Evolutionary conservation across 257 asterid species (phyloP).

Genomic region (Jacaranda copaia): DNA sequence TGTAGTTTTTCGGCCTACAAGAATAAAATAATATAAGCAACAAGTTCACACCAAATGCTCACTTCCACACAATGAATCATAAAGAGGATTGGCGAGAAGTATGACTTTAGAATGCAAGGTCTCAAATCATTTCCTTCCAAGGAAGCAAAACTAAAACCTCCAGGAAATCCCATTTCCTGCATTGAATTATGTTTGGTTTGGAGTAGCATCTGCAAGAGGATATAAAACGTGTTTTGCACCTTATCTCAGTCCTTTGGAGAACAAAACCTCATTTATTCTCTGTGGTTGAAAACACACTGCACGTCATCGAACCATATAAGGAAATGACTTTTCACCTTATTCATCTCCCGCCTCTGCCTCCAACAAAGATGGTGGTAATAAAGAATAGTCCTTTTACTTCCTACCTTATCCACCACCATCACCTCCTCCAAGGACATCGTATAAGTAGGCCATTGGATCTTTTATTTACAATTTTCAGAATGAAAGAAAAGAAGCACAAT

Average conservation of each 20-base stretch:
- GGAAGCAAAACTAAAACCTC: background rate
- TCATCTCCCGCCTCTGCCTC: background rate
- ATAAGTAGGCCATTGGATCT: background rate
- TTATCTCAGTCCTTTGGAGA: background rate
- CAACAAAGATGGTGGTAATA: background rate
- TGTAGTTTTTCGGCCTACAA: conserved; percentile 85
- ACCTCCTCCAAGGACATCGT: conserved; percentile 2
- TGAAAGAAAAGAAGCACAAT: background rate
- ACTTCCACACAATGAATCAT: background rate
- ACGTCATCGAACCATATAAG: background rate
- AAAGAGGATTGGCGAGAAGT: background rate
- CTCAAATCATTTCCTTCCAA: background rate
- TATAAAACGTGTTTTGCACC: background rate
- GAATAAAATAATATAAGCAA: conserved; percentile 16
- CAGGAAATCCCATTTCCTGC: background rate
- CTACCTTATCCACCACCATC: background rate
- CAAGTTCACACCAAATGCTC: background rate
- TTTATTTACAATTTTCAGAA: background rate
- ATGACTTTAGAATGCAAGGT: background rate
- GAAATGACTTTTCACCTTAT: background rate
- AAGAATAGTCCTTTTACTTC: background rate
- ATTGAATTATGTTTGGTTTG: background rate
- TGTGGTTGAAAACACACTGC: background rate
- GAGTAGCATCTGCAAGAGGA: too few species aligned
- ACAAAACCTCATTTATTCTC: background rate